Evolutionary conservation across 768 basidiomycete genomes (phyloP).

Genomic region (Termitomyces eurrhizus): DNA sequence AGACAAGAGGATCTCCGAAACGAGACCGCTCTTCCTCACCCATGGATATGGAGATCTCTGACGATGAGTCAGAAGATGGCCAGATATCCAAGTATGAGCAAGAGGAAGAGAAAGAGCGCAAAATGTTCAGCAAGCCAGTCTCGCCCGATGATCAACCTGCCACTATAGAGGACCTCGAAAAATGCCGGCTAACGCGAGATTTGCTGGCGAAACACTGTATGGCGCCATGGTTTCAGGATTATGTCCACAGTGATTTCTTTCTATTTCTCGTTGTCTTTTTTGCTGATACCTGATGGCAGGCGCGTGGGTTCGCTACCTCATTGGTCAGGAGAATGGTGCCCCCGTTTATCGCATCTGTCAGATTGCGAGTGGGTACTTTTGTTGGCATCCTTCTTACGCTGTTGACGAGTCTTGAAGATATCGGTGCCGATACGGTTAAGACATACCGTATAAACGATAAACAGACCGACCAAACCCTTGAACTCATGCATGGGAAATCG

Average conservation of each 20-base stretch:
- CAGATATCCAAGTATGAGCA: conserved; percentile 72
- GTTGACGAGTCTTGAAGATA: conserved; percentile 29
- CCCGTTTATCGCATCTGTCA: conserved; percentile 82
- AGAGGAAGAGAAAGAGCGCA: conserved; percentile 63
- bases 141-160: conserved; percentile 47
- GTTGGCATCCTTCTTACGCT: not conserved
- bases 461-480: conserved; percentile 59
- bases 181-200: conserved; percentile 63
- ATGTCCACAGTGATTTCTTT: conserved; percentile 56
- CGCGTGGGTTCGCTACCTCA: conserved; percentile 81
- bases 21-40: conserved; percentile 75
- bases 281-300: conserved; percentile 37
- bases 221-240: conserved; percentile 84
- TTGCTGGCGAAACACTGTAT: conserved; percentile 66
- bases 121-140: conserved; percentile 41
- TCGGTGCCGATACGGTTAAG: conserved; percentile 50
- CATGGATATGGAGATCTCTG: conserved; percentile 84
- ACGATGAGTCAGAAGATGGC: conserved; percentile 82
- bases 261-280: conserved; percentile 5
- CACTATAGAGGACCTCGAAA: conserved; percentile 53
- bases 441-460: conserved; percentile 71
- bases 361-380: conserved; percentile 56
- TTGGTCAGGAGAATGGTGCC: conserved; percentile 56
- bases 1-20: conserved; percentile 57
- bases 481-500: conserved; percentile 75